These are phyloP conservation scores for Nannochloropsis oceanica DNA, from an alignment of 108 stramenopile genomes.

Conservation along the genomic window DNA sequence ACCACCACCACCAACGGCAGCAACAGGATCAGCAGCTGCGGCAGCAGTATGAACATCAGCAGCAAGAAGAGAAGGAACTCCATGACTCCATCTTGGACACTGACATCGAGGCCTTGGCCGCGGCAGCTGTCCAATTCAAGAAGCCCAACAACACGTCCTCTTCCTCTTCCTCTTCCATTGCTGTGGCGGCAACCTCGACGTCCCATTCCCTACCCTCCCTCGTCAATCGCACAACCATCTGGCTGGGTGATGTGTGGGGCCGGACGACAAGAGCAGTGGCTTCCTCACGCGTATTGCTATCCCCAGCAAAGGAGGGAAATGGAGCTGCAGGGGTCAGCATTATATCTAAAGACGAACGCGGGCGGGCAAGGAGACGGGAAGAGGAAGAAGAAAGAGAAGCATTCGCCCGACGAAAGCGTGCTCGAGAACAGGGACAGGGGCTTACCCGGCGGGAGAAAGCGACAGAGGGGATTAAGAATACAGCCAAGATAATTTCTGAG, in stretches of 20 bases:
- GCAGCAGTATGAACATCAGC: too few species aligned
- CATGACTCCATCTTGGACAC: neutral
- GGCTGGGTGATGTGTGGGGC: neutral
- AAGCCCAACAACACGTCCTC: too few species aligned
- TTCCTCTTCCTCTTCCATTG: too few species aligned
- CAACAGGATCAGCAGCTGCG: too few species aligned
- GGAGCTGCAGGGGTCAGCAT: neutral
- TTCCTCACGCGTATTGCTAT: neutral
- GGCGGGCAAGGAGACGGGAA: neutral
- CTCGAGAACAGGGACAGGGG: too few species aligned
- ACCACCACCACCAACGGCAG: too few species aligned
- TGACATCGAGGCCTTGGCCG: neutral
- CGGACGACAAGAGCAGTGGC: neutral
- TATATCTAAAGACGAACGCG: neutral
- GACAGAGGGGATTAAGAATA: neutral
- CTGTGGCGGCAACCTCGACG: neutral
- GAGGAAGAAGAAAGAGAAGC: neutral
- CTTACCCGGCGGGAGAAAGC: neutral
- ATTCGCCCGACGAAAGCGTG: neutral
- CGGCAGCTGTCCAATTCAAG: neutral
- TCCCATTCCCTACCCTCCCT: neutral
- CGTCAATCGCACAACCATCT: neutral
- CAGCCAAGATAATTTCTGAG: neutral
- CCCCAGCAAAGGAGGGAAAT: too few species aligned
- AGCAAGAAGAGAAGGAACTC: neutral